Percentiles rank a stretch among this genome's conserved stretches.
Evolutionary conservation across 768 basidiomycete species (phyloP).

Genomic region (Collybia sordida): DNA sequence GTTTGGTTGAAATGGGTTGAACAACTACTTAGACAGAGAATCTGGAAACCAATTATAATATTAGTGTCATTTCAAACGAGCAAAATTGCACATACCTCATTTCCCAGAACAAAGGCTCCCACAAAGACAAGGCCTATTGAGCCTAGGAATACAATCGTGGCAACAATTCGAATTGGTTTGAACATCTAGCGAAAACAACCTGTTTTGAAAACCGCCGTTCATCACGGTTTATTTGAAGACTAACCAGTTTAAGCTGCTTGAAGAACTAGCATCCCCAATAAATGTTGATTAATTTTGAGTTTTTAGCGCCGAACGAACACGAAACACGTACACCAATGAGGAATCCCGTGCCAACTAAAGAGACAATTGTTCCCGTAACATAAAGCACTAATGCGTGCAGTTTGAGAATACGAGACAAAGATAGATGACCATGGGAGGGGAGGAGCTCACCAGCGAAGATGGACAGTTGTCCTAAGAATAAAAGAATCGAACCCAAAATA

Average conservation of each 20-base stretch:
- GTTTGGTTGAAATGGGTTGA: not conserved
- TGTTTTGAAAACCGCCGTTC: not conserved
- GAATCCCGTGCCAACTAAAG: slow-evolving; percentile 88
- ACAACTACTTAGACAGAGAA: slow-evolving; percentile 70
- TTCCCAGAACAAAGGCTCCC: slow-evolving; percentile 75
- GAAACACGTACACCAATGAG: slow-evolving; percentile 72
- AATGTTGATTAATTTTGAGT: slow-evolving; percentile 7
- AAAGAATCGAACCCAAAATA: slow-evolving; percentile 72
- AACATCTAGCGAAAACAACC: slow-evolving; percentile 69
- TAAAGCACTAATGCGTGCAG: slow-evolving; percentile 63
- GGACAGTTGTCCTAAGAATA: slow-evolving; percentile 68
- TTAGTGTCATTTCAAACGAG: not conserved
- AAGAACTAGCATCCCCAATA: slow-evolving; percentile 51
- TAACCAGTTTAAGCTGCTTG: slow-evolving; percentile 79
- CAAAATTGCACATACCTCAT: slow-evolving; percentile 47
- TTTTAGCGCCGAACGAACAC: not conserved
- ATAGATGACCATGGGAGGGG: not conserved
- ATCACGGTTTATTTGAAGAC: slow-evolving; percentile 12
- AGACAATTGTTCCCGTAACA: slow-evolving; percentile 77
- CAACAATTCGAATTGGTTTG: slow-evolving; percentile 86
- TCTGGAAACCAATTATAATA: slow-evolving; percentile 29
- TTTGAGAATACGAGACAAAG: slow-evolving; percentile 3
- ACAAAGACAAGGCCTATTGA: slow-evolving; percentile 85
- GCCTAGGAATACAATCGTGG: slow-evolving; percentile 74
- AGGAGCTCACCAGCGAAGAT: slow-evolving; percentile 71